Conservation (phyloP, 345 rosid genomes). For the Ailanthus altissimus region DNA sequence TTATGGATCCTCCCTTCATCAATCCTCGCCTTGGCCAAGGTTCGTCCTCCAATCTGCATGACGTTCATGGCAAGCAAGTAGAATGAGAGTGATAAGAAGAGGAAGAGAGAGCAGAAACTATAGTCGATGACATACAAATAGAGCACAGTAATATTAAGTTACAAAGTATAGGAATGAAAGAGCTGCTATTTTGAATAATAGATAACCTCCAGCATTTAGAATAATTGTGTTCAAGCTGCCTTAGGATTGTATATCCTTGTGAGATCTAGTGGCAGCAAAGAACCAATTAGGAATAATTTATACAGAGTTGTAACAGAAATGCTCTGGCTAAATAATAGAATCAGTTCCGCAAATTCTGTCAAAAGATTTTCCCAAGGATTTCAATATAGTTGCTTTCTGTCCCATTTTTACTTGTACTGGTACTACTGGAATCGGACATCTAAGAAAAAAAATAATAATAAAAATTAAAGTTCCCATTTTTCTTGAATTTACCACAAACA, state of each 20-base stretch:
- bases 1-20: constrained; percentile 92
- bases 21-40: constrained; percentile 63
- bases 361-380: neutral
- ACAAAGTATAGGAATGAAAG: neutral
- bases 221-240: neutral
- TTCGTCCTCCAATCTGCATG: constrained; percentile 87
- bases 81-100: neutral
- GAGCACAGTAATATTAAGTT: neutral
- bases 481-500: too few species aligned
- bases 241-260: neutral
- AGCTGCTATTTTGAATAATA: neutral
- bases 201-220: neutral
- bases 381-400: neutral
- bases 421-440: too few species aligned
- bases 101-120: neutral
- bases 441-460: too few species aligned
- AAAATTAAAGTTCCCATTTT: too few species aligned
- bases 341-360: neutral
- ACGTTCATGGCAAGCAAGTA: constrained; percentile 44
- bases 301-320: neutral
- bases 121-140: neutral
- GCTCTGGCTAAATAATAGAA: neutral
- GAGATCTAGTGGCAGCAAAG: neutral
- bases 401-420: too few species aligned
- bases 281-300: neutral